Conservation (phyloP, 352 stramenopile species). For the Blastocystis sp. region DNA sequence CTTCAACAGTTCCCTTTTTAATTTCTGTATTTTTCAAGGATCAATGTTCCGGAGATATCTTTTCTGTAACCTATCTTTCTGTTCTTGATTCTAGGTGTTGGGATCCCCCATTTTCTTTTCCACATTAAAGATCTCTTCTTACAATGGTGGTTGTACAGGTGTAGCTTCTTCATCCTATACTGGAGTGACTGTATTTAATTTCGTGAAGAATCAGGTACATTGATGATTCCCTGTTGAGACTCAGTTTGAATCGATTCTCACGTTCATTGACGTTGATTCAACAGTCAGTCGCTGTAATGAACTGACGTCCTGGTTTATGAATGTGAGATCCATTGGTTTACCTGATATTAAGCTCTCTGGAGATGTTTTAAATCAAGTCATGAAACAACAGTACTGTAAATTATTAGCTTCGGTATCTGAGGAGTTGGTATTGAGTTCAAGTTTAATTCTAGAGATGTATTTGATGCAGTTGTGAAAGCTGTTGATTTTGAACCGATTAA, state of each 20-base stretch:
- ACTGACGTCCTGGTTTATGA: slow-evolving; percentile 31
- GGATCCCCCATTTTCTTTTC: slow-evolving; percentile 59
- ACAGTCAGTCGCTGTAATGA: slow-evolving; percentile 5
- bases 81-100: background rate
- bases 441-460: background rate
- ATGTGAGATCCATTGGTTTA: background rate
- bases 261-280: background rate
- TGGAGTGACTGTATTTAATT: slow-evolving; percentile 7
- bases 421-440: background rate
- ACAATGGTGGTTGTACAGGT: background rate
- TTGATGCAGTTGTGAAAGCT: slow-evolving; percentile 31
- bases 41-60: background rate
- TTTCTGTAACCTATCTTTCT: background rate
- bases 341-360: background rate
- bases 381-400: background rate
- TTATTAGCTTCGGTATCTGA: background rate
- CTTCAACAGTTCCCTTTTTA: background rate
- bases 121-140: background rate
- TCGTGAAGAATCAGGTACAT: background rate
- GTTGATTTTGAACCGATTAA: background rate
- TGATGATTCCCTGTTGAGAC: background rate
- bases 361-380: background rate
- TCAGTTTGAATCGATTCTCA: slow-evolving; percentile 13
- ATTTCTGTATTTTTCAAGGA: slow-evolving; percentile 56
- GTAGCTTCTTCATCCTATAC: slow-evolving; percentile 6